Percentiles rank a stretch among this genome's conserved stretches.
Conservation (phyloP, 2,329 filamentous ascomycete species). For the Graphilbum ipis-grandicollis region DNA sequence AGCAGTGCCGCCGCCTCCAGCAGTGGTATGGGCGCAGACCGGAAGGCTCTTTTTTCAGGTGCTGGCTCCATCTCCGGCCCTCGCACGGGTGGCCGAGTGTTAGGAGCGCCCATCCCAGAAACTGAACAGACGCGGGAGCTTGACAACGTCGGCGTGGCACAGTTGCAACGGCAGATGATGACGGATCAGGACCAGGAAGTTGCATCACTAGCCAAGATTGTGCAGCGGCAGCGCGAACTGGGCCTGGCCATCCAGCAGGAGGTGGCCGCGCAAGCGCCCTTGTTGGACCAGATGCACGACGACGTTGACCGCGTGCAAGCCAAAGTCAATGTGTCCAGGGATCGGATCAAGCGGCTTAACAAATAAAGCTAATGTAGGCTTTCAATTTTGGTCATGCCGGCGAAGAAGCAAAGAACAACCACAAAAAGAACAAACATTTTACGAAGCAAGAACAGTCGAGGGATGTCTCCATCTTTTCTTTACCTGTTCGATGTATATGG, state of each 20-base stretch:
- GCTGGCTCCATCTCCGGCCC: constrained; percentile 2
- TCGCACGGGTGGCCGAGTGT: constrained; percentile 39
- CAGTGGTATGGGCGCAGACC: constrained; percentile 28
- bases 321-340: constrained; percentile 61
- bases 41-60: constrained; percentile 29
- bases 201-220: constrained; percentile 48
- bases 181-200: constrained; percentile 58
- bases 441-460: too few relatives aligned
- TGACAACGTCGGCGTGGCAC: constrained; percentile 57
- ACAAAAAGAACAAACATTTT: too few relatives aligned
- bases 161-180: constrained; percentile 60
- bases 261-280: constrained; percentile 51
- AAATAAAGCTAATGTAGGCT: too few relatives aligned
- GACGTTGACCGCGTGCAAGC: constrained; percentile 47
- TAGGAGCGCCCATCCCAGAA: constrained; percentile 57
- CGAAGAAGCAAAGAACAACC: too few relatives aligned
- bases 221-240: constrained; percentile 60
- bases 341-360: constrained; percentile 46
- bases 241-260: constrained; percentile 60
- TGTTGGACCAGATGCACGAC: constrained; percentile 49
- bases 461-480: too few relatives aligned
- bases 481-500: too few relatives aligned
- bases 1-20: constrained; percentile 12
- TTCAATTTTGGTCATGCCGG: too few relatives aligned
- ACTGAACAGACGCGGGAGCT: constrained; percentile 61